These are phyloP conservation scores for Talaromyces albobiverticillius DNA, from an alignment of 2,329 filamentous ascomycete species.

Conservation along the genomic window DNA sequence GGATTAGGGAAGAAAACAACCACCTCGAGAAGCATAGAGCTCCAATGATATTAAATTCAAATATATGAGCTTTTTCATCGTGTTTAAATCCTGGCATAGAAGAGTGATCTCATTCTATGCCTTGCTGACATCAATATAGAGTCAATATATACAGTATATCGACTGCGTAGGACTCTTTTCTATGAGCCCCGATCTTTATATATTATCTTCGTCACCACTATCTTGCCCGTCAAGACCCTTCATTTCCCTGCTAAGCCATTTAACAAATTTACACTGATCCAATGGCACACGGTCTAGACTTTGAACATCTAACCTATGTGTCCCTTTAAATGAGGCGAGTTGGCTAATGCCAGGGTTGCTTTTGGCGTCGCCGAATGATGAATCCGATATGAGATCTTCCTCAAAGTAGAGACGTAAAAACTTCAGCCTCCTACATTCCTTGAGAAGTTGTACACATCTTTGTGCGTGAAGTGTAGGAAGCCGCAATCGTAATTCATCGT, in stretches of 20 bases:
- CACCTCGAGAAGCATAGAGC: too few relatives aligned
- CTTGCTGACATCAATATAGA: too few relatives aligned
- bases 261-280: background rate
- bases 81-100: too few relatives aligned
- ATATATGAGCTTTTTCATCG: too few relatives aligned
- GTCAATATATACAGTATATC: too few relatives aligned
- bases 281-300: background rate
- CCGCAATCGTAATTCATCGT: background rate
- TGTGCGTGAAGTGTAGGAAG: background rate
- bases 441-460: conserved; percentile 4
- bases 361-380: background rate
- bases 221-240: background rate
- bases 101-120: too few relatives aligned
- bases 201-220: too few relatives aligned
- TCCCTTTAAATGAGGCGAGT: background rate
- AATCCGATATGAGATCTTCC: background rate
- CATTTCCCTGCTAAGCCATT: background rate
- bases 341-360: background rate
- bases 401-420: background rate
- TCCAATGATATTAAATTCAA: too few relatives aligned
- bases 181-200: too few relatives aligned
- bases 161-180: too few relatives aligned
- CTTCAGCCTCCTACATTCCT: background rate
- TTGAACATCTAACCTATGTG: background rate
- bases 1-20: too few relatives aligned